Percentiles rank a stretch among this genome's conserved stretches.
Evolutionary conservation across 2,329 filamentous ascomycete genomes (phyloP).

Genomic region (Aspergillus alliaceus): DNA sequence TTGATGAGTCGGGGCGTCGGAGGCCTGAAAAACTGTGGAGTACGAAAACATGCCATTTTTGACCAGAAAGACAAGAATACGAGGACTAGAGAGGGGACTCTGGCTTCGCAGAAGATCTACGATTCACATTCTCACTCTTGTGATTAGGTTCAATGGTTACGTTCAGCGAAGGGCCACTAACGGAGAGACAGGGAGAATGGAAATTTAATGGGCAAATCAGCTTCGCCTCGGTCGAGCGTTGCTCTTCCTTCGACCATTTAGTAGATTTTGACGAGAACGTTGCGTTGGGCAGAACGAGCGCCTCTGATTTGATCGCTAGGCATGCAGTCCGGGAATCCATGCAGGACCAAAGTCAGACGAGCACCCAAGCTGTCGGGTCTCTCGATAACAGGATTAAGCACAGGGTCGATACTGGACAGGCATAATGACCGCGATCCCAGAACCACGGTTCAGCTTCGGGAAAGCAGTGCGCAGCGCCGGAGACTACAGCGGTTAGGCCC

Average conservation of each 20-base stretch:
- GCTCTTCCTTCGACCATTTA: neutral
- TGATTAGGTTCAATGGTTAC: neutral
- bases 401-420: conserved; percentile 4
- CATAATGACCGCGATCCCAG: conserved; percentile 30
- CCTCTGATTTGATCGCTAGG: conserved; percentile 3
- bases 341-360: conserved; percentile 17
- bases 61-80: neutral
- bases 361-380: conserved; percentile 30
- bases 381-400: conserved; percentile 7
- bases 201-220: neutral
- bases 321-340: conserved; percentile 20
- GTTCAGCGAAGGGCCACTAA: neutral
- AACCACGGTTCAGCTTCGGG: conserved; percentile 36
- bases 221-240: neutral
- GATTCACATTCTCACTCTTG: neutral
- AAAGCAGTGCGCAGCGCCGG: conserved; percentile 19
- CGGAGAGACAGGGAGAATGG: neutral
- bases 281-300: neutral
- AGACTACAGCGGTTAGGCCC: conserved; percentile 24
- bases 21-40: conserved; percentile 14
- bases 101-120: neutral
- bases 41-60: conserved; percentile 4
- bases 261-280: neutral
- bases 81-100: neutral
- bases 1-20: conserved; percentile 3